phyloP scores from a whole-genome alignment of 148 eudicot species.

The Suaeda aralocaspica region DNA sequence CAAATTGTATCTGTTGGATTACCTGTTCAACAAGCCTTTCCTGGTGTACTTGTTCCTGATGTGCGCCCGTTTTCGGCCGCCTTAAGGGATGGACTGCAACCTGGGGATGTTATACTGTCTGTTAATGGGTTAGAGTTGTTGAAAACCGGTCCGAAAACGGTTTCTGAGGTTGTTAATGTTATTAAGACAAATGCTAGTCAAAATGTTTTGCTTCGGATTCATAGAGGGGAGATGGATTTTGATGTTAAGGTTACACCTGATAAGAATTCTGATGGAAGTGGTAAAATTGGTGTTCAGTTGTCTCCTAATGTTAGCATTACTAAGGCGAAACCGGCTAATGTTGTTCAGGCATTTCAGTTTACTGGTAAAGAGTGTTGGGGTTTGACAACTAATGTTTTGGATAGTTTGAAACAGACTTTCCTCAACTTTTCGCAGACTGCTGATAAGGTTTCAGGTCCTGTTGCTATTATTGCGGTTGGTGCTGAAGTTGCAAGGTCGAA shows the following conservation, averaged over 20 bases:
- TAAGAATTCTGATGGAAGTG: slow-evolving; percentile 70
- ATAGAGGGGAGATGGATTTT: slow-evolving; percentile 43
- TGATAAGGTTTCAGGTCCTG: slow-evolving; percentile 87
- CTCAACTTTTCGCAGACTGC: slow-evolving; percentile 82
- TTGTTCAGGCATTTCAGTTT: slow-evolving; percentile 52
- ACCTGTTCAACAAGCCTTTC: slow-evolving; percentile 90
- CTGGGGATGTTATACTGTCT: slow-evolving; percentile 78
- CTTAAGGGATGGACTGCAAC: slow-evolving; percentile 71
- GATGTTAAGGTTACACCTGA: slow-evolving; percentile 75
- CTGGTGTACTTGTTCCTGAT: slow-evolving; percentile 92
- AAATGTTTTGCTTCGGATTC: slow-evolving; percentile 58
- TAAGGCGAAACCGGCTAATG: slow-evolving; percentile 51
- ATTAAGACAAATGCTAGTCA: slow-evolving; percentile 63
- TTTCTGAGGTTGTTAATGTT: slow-evolving; percentile 68
- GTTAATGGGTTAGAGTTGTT: slow-evolving; percentile 54
- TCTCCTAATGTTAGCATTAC: slow-evolving; percentile 66
- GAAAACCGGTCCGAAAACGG: slow-evolving; percentile 51
- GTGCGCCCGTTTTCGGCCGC: slow-evolving; percentile 81
- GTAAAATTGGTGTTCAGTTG: slow-evolving; percentile 85
- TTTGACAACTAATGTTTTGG: slow-evolving; percentile 59
- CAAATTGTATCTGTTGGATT: slow-evolving; percentile 84
- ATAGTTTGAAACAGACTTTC: slow-evolving; percentile 84
- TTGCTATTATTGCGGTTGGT: slow-evolving; percentile 96
- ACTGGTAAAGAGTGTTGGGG: slow-evolving; percentile 83
- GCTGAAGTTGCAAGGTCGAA: slow-evolving; percentile 96